Evolutionary conservation across 169 alveolate genomes (phyloP).

Genomic region (Plasmodium sp.): DNA sequence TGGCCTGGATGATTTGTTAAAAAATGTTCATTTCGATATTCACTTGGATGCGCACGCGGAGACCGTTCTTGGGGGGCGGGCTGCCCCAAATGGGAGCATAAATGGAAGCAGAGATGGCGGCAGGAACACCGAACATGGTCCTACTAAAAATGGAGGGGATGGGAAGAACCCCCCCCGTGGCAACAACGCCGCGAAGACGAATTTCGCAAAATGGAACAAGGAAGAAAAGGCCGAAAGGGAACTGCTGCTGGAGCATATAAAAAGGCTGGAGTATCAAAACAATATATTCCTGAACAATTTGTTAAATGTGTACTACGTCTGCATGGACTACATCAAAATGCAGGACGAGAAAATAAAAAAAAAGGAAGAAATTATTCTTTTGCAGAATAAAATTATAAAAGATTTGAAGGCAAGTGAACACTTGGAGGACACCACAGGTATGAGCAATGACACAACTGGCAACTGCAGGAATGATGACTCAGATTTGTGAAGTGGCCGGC

Average conservation of each 20-base stretch:
- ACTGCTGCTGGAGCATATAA: constrained; percentile 55
- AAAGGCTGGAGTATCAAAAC: constrained; percentile 68
- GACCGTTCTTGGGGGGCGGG: not conserved
- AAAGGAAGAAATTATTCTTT: constrained; percentile 41
- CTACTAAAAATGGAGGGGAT: not conserved
- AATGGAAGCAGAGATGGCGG: not conserved
- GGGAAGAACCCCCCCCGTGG: not conserved
- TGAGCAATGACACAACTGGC: not conserved
- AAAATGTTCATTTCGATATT: constrained; percentile 55
- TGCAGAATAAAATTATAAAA: constrained; percentile 24
- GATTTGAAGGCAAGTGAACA: constrained; percentile 12
- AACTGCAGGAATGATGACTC: not conserved
- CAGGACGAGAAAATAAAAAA: constrained; percentile 74
- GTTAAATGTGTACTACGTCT: constrained; percentile 67
- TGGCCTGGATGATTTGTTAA: not conserved
- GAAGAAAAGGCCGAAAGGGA: constrained; percentile 21
- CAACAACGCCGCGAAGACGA: not conserved
- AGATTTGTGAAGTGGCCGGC: not conserved
- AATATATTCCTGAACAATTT: constrained; percentile 65
- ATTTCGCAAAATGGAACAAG: not conserved
- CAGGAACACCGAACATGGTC: not conserved
- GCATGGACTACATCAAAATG: constrained; percentile 65
- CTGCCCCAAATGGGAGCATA: not conserved
- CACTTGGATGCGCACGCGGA: constrained; percentile 22
- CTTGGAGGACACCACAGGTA: constrained; percentile 34